These are phyloP conservation scores for Microstegium vimineum DNA, from an alignment of 176 grass and related monocot species.

Conservation along the genomic window DNA sequence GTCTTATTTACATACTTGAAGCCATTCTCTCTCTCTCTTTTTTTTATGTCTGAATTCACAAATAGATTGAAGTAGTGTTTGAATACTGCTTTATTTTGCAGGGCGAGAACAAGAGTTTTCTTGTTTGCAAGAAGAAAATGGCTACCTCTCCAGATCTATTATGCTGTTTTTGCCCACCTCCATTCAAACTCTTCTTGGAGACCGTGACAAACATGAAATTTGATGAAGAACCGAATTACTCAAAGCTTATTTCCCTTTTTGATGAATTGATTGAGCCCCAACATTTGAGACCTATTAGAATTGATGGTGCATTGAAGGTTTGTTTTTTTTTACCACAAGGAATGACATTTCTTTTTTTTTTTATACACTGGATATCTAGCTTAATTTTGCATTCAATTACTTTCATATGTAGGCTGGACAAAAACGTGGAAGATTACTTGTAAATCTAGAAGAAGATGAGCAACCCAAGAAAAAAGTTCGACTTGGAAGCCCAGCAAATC, in stretches of 20 bases:
- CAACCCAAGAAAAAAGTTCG: constrained; percentile 98
- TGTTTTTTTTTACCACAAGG: constrained; percentile 17
- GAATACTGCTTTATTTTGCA: constrained; percentile 44
- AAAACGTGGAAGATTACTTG: constrained; percentile 82
- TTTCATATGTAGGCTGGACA: constrained; percentile 79
- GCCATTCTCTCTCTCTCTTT: background rate
- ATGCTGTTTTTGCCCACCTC: constrained; percentile 82
- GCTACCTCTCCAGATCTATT: constrained; percentile 84
- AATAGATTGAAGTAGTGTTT: constrained; percentile 7
- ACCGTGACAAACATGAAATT: constrained; percentile 98
- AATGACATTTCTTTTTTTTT: background rate
- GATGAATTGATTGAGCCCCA: constrained; percentile 92
- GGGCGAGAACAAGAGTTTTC: constrained; percentile 99
- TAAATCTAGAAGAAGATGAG: constrained; percentile 92
- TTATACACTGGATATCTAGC: background rate
- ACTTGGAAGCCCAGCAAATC: constrained; percentile 89
- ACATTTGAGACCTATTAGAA: constrained; percentile 89
- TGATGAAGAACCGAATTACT: constrained; percentile 95
- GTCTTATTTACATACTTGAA: constrained; percentile 1
- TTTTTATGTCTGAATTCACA: constrained; percentile 14
- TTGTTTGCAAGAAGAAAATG: constrained; percentile 99
- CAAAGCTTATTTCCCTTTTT: constrained; percentile 92
- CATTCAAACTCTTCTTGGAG: constrained; percentile 90
- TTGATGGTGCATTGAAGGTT: constrained; percentile 97
- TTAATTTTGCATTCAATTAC: constrained; percentile 10